These are phyloP conservation scores for Solanum ossicruentum DNA, from an alignment of 257 asterid genomes.

Conservation along the genomic window DNA sequence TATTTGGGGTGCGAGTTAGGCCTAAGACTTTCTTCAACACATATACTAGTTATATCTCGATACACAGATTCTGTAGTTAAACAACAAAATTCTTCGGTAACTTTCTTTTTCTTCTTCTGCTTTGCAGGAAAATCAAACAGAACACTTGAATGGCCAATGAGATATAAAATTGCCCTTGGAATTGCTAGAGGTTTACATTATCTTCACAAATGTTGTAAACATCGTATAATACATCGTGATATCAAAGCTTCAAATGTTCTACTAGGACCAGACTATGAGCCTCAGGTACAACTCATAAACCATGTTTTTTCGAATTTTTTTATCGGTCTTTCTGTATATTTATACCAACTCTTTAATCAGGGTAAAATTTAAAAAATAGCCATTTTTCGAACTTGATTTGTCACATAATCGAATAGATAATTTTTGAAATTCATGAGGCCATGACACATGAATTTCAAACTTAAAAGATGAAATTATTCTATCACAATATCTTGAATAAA, in stretches of 20 bases:
- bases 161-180: slow-evolving; percentile 62
- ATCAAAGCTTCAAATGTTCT: slow-evolving; percentile 83
- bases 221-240: slow-evolving; percentile 78
- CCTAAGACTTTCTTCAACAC: too few species aligned
- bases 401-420: background rate
- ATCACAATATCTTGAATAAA: background rate
- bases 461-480: background rate
- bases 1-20: too few species aligned
- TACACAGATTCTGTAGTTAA: background rate
- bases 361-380: background rate
- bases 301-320: background rate
- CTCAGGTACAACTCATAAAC: slow-evolving; percentile 36
- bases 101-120: background rate
- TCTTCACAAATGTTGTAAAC: slow-evolving; percentile 83
- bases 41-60: background rate
- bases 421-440: background rate
- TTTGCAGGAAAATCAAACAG: slow-evolving; percentile 25
- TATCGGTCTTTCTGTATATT: background rate
- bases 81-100: background rate
- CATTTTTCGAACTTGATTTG: background rate
- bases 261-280: slow-evolving; percentile 62
- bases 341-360: background rate
- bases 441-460: background rate
- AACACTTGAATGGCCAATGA: slow-evolving; percentile 46
- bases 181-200: slow-evolving; percentile 68